Base-by-base conservation (phyloP, 176 grass and related monocot species). In the Zizania latifolia region DNA sequence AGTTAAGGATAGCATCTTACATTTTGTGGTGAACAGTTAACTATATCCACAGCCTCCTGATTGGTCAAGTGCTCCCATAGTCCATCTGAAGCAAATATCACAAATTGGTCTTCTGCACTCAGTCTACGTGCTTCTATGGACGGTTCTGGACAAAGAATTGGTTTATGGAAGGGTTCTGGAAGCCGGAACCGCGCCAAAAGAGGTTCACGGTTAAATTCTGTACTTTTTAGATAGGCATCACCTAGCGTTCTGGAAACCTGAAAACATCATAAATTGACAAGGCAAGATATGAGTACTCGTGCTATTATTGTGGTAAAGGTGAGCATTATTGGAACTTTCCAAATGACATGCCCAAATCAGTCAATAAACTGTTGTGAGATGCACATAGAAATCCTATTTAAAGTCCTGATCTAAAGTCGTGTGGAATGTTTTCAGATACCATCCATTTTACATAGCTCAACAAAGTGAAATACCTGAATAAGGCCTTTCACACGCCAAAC, bases 401-500 rank as follows among this genome's bases (percentile, higher is more conserved):
- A 54, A 38, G 12, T 35, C 0, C 8, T 36, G 5, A 6, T 15
- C 54, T 4, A 74, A 40, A 17, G 16, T 50, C 15, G 48, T 13
- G 24, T 5, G 0, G 17, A 62, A 5, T 50, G 10, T 31, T 76
- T 48, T 14, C 2, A 43, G 0, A 17, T 1, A 16, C 21, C 1
- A 14, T 40, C 9, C 29, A 32, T 24, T 3, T 10, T 14, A 60
- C 12, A 19, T 19, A 60, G 19, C 2, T 44, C 2, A 35, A 14
- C 4, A 4, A 46, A 78, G 4, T 12, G 16, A 67, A 78, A 78
- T 76, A 93, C 87, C 91, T 93, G 87, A 78, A 93, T 93, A 63
- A 93, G 67, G 72, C 87, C 87, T 54, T 93, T 93, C 8, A 93
- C 91, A 19, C 91, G 84, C 91, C 87, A 90, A 79, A 93, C 91